phyloP scores from a whole-genome alignment of 2,329 filamentous ascomycete genomes.

The Fusarium metavorans region DNA sequence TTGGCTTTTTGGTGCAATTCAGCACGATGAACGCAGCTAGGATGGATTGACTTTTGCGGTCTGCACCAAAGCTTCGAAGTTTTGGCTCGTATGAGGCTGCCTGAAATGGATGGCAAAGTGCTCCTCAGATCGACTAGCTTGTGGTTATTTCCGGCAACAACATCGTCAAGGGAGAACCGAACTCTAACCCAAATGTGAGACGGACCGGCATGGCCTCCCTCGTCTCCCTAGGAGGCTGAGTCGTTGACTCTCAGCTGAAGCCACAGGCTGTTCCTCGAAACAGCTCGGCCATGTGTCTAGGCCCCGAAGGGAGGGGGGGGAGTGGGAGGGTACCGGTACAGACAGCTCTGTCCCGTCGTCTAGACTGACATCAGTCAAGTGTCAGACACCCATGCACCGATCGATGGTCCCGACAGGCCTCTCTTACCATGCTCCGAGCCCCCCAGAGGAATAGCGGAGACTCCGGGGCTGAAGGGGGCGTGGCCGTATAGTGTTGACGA shows the following conservation, averaged over 20 bases:
- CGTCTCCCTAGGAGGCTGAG: background rate
- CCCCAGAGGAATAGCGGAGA: constrained; percentile 23
- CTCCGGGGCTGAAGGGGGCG: constrained; percentile 32
- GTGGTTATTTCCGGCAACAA: constrained; percentile 1
- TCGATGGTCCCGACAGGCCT: constrained; percentile 31
- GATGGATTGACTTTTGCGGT: background rate
- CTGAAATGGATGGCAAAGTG: background rate
- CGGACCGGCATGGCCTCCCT: background rate
- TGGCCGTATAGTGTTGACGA: constrained; percentile 24
- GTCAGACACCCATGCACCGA: constrained; percentile 16
- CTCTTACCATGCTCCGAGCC: constrained; percentile 21
- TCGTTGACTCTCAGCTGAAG: background rate
- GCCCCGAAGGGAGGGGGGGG: background rate
- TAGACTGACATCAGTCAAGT: constrained; percentile 29
- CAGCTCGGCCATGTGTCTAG: background rate
- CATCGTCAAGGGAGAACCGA: background rate
- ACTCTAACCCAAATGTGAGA: background rate
- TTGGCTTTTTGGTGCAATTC: background rate
- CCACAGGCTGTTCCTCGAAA: background rate
- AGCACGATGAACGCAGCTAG: background rate
- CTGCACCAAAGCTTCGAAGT: background rate
- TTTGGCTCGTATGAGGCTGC: background rate
- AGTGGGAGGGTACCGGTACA: background rate
- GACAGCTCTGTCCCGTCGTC: background rate
- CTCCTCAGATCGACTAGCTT: background rate